These are phyloP conservation scores for Thecaphora frezii DNA, from an alignment of 1,284 basidiomycete genomes.

Conservation along the genomic window DNA sequence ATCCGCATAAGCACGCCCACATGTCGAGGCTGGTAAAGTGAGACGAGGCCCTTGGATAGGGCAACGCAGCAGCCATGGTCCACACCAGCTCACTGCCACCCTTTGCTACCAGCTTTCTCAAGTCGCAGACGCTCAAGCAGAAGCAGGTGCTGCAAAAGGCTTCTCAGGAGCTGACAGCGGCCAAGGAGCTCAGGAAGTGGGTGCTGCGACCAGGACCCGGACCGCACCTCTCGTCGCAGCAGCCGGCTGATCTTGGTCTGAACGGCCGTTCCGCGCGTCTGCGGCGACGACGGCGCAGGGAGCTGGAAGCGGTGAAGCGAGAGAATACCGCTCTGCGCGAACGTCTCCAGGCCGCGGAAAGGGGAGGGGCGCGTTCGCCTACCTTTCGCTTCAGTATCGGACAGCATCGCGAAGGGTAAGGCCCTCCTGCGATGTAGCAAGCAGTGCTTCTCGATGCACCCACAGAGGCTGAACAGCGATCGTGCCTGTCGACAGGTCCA, in stretches of 20 bases:
- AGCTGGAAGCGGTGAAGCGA: constrained; percentile 5
- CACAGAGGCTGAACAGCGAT: too few species aligned
- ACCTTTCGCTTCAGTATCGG: not conserved
- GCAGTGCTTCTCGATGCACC: too few species aligned
- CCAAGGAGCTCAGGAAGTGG: constrained; percentile 9
- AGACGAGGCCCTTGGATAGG: too few species aligned
- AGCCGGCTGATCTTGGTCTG: too few species aligned
- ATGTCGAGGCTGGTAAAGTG: constrained; percentile 25
- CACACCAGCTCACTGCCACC: not conserved
- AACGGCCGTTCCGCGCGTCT: not conserved
- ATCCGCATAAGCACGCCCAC: constrained; percentile 2
- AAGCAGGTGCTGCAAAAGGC: constrained; percentile 21
- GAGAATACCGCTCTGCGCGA: constrained; percentile 15
- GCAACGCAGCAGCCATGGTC: not conserved
- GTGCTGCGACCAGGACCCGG: not conserved
- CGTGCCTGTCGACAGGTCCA: too few species aligned
- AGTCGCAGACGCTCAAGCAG: constrained; percentile 14
- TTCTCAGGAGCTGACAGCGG: constrained; percentile 11
- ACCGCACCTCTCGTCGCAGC: too few species aligned
- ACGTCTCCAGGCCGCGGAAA: not conserved
- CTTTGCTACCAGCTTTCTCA: constrained; percentile 15
- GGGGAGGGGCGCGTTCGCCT: too few species aligned
- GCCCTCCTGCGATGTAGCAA: too few species aligned
- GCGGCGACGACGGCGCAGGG: constrained; percentile 2
- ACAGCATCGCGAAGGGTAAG: not conserved